Evolutionary conservation across 164 flowering plant genomes (phyloP).

Genomic region (Protea cynaroides): DNA sequence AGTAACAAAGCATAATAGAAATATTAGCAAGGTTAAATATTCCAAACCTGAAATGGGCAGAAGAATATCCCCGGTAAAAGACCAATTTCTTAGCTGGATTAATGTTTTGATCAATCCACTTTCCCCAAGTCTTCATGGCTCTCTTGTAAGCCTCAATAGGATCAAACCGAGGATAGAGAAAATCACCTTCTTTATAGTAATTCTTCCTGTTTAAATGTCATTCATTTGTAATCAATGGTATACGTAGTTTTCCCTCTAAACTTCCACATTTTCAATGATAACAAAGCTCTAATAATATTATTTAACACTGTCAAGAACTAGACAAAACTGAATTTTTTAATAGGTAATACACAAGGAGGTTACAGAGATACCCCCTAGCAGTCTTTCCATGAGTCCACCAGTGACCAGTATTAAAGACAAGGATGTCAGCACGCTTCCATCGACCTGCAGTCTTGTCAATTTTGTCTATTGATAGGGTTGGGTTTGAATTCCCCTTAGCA

Average conservation of each 20-base stretch:
- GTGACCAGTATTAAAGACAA: constrained; percentile 89
- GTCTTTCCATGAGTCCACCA: constrained; percentile 99
- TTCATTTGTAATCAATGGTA: neutral
- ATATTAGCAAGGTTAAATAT: neutral
- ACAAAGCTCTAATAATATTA: neutral
- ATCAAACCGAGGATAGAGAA: constrained; percentile 75
- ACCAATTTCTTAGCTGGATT: constrained; percentile 50
- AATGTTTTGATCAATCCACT: constrained; percentile 62
- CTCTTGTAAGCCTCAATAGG: constrained; percentile 79
- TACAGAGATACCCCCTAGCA: constrained; percentile 61
- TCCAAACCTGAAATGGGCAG: constrained; percentile 83
- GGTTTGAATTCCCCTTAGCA: constrained; percentile 67
- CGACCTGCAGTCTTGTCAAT: constrained; percentile 67
- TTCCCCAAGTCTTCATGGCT: constrained; percentile 80
- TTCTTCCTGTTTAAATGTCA: constrained; percentile 56
- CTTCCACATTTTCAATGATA: neutral
- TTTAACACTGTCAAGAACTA: neutral
- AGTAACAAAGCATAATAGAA: neutral
- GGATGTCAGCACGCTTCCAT: constrained; percentile 85
- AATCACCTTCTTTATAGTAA: constrained; percentile 80
- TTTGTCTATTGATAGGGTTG: constrained; percentile 70
- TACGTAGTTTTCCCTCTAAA: neutral
- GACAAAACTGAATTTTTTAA: neutral
- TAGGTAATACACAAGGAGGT: neutral
- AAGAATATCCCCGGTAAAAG: constrained; percentile 85